Evolutionary conservation across 2,329 filamentous ascomycete species (phyloP), one percentile per base, ranked within the genome.

Genomic region (Apiospora kogelbergensis): DNA sequence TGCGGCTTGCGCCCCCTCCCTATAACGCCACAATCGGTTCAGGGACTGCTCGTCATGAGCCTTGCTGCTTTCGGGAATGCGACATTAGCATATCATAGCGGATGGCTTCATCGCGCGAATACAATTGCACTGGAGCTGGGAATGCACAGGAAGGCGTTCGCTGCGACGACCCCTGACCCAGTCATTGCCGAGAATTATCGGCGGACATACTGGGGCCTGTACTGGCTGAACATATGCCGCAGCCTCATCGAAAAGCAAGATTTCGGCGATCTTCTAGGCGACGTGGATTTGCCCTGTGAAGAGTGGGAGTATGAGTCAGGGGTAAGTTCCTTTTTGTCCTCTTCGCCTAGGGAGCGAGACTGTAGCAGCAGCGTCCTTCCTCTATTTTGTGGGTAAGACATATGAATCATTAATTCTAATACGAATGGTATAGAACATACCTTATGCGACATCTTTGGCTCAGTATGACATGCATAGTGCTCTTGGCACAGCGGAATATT

Each of bases 151-250:
- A 78, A 75, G 66, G 41, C 71, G 3, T 80, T 79, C 63, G 77
- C 78, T 22, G 75, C 78, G 46, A 70, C 74, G 42, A 77, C 78
- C 33, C 67, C 73, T n/a, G 77, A 81, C 71, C 70, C 76, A 5
- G 74, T 82, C 6, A 71, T 81, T 41, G 80, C 78, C 2, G 81
- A 83, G 72, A 81, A 80, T 60, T 82, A 78, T 73, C 76, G 81
- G 67, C 78, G 81, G 44, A 82, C 80, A 6, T 83, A 79, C 72
- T 83, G 81, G 80, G 77, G 75, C 17, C 70, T 83, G n/a, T 81
- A 77, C 67, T 73, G 79, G 22, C 75, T 76, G 48, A 72, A 76
- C 60, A 74, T 72, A 48, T 71, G 74, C 66, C 72, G 75, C 22
- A 68, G 69, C 7, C 45, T 73, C 57, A 71, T 70, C 22, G 73